Conservation (phyloP, 495 filamentous ascomycete species). For the Talaromyces wortmannii region DNA sequence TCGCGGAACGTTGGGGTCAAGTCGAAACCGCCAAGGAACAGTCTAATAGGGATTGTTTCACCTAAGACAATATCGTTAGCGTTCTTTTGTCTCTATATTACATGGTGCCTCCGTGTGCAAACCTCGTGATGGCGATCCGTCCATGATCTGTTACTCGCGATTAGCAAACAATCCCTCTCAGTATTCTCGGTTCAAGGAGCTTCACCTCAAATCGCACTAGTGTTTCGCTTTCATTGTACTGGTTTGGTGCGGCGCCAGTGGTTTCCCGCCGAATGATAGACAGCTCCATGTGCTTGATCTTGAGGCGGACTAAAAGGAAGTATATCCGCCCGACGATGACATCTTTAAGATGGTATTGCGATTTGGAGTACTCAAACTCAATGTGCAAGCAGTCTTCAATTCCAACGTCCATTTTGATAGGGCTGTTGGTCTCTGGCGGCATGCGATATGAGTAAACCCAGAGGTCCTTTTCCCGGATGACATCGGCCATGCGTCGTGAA, state of each 20-base stretch:
- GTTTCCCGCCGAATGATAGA: slow-evolving; percentile 97
- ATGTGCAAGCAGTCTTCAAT: slow-evolving; percentile 99
- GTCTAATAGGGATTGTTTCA: slow-evolving; percentile 95
- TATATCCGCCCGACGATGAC: slow-evolving; percentile 99
- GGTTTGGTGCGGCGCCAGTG: slow-evolving; percentile 96
- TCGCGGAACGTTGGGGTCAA: slow-evolving; percentile 97
- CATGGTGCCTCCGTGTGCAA: slow-evolving; percentile 9
- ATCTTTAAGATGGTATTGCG: slow-evolving; percentile 98
- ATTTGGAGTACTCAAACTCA: slow-evolving; percentile 99
- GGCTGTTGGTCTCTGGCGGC: slow-evolving; percentile 94
- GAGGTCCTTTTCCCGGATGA: slow-evolving; percentile 97
- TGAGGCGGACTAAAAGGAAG: slow-evolving; percentile 93
- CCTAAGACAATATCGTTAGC: slow-evolving; percentile 28
- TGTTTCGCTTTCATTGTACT: slow-evolving; percentile 99
- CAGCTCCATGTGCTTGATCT: slow-evolving; percentile 99
- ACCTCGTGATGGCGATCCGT: slow-evolving; percentile 92
- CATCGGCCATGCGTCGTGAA: slow-evolving; percentile 92
- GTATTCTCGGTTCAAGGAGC: slow-evolving; percentile 2
- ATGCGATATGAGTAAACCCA: slow-evolving; percentile 99
- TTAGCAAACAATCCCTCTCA: background rate
- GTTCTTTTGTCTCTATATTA: background rate
- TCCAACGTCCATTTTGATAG: slow-evolving; percentile 99
- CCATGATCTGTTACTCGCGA: slow-evolving; percentile 72
- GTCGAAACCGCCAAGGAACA: slow-evolving; percentile 98
- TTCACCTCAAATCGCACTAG: slow-evolving; percentile 93